Evolutionary conservation across 1,284 basidiomycete species (phyloP).

Genomic region (Coniferiporia sulphurascens): DNA sequence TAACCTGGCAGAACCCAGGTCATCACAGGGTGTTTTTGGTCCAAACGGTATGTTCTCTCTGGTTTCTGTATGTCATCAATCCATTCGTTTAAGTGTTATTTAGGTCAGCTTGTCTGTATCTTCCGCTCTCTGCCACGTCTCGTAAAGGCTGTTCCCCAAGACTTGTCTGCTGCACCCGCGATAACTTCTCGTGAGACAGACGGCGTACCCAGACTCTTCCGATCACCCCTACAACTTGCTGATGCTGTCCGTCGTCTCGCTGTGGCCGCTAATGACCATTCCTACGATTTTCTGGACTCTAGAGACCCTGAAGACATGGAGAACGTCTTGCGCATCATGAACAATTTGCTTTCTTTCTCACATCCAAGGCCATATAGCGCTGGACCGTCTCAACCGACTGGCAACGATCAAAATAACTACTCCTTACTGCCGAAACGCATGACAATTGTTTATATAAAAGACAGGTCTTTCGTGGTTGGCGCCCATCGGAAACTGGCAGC

Average conservation of each 20-base stretch:
- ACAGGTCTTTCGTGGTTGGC: constrained; percentile 51
- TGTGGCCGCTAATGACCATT: constrained; percentile 52
- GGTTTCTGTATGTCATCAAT: background rate
- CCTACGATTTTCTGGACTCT: constrained; percentile 31
- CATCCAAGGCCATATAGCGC: constrained; percentile 40
- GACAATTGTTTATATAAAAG: constrained; percentile 64
- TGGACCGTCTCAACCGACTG: constrained; percentile 28
- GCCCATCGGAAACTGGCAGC: constrained; percentile 58
- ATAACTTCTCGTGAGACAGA: constrained; percentile 30
- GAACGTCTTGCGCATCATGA: constrained; percentile 66
- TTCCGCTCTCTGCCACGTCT: constrained; percentile 74
- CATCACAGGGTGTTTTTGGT: constrained; percentile 80
- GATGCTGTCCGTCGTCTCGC: constrained; percentile 64
- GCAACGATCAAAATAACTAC: constrained; percentile 32
- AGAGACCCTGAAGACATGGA: constrained; percentile 43
- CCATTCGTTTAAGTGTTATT: background rate
- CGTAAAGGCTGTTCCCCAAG: constrained; percentile 50
- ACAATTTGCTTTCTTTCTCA: constrained; percentile 62
- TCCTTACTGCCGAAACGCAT: constrained; percentile 42
- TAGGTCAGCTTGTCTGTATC: constrained; percentile 83
- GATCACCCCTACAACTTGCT: constrained; percentile 58
- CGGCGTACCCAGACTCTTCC: constrained; percentile 42
- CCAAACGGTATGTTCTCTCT: constrained; percentile 64
- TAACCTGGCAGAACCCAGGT: constrained; percentile 70
- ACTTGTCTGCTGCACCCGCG: constrained; percentile 44